These are phyloP conservation scores for Gnaphalium uliginosum DNA, from an alignment of 129 eudicot genomes.

Conservation along the genomic window DNA sequence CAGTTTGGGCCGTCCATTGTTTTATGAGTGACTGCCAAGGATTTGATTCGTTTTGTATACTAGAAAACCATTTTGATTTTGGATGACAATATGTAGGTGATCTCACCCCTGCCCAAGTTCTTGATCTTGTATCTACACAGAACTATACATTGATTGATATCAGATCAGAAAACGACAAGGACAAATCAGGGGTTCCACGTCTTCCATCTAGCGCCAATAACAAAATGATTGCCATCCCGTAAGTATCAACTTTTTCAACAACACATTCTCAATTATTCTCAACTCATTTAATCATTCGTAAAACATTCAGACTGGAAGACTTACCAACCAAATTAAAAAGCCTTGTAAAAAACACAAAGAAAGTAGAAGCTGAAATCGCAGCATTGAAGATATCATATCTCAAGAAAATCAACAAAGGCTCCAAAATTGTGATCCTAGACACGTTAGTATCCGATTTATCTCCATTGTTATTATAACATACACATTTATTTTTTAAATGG, in stretches of 20 bases:
- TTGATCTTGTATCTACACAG: constrained; percentile 74
- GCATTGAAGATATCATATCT: constrained; percentile 93
- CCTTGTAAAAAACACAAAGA: constrained; percentile 66
- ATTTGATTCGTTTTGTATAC: not conserved
- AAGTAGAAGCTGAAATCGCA: constrained; percentile 85
- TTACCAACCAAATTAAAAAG: constrained; percentile 74
- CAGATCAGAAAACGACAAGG: constrained; percentile 91
- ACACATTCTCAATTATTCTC: not conserved
- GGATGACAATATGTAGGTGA: constrained; percentile 46
- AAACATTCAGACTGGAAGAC: constrained; percentile 75
- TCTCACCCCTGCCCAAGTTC: constrained; percentile 85
- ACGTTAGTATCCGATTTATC: constrained; percentile 46
- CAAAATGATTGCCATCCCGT: constrained; percentile 89
- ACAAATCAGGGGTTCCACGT: constrained; percentile 91
- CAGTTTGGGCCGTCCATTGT: not conserved
- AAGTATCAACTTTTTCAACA: constrained; percentile 33
- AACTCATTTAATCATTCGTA: not conserved
- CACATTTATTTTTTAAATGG: too few species aligned
- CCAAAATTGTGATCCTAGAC: constrained; percentile 91
- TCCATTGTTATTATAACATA: not conserved
- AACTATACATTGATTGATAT: constrained; percentile 81
- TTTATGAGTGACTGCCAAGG: not conserved
- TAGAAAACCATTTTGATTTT: constrained; percentile 12
- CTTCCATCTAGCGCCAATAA: constrained; percentile 88
- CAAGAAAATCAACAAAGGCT: constrained; percentile 75